These are phyloP conservation scores for Debaryomyces fabryi DNA, from an alignment of 1,139 yeast species.

Conservation along the genomic window DNA sequence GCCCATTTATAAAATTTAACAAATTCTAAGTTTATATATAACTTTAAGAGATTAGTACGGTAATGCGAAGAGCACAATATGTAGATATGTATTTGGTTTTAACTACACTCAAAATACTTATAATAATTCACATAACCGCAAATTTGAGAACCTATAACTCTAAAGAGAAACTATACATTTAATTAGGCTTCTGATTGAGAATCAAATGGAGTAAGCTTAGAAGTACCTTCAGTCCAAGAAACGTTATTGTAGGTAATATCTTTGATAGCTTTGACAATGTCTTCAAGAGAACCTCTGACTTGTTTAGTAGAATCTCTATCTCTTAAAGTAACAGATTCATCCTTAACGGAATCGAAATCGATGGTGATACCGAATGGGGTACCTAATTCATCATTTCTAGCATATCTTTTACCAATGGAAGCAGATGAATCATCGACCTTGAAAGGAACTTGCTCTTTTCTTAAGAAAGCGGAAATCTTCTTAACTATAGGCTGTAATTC, in stretches of 20 bases:
- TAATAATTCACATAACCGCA: neutral
- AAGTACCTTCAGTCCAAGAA: slow-evolving; percentile 86
- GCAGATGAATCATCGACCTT: slow-evolving; percentile 98
- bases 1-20: no score
- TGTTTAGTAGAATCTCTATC: slow-evolving; percentile 98
- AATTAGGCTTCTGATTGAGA: slow-evolving; percentile 34
- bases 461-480: slow-evolving; percentile 68
- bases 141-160: neutral
- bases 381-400: slow-evolving; percentile 98
- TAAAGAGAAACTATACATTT: neutral
- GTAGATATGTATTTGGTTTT: neutral
- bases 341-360: slow-evolving; percentile 92
- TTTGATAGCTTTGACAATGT: slow-evolving; percentile 77
- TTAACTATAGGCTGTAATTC: slow-evolving; percentile 78
- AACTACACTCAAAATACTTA: neutral
- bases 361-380: slow-evolving; percentile 99
- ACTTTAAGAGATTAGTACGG: no score
- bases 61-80: no score
- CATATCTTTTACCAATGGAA: slow-evolving; percentile 97
- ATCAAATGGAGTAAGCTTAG: slow-evolving; percentile 64
- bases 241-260: slow-evolving; percentile 72
- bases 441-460: slow-evolving; percentile 85
- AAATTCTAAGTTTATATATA: no score
- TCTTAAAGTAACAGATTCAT: slow-evolving; percentile 90
- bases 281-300: slow-evolving; percentile 88